phyloP scores from a whole-genome alignment of 2,329 filamentous ascomycete genomes.

The Colletotrichum phormii region DNA sequence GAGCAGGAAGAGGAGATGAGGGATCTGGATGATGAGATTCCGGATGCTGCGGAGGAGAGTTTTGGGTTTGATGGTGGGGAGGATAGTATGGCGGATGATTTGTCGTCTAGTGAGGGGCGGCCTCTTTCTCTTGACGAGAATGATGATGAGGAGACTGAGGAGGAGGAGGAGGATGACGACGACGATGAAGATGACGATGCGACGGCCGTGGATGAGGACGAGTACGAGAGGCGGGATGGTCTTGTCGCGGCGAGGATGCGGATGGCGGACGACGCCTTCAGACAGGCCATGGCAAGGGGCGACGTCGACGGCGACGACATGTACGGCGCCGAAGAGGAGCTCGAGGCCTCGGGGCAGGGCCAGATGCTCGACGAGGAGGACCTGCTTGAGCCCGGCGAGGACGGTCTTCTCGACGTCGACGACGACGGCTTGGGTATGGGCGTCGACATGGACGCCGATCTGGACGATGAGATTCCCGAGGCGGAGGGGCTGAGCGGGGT shows the following conservation, averaged over 20 bases:
- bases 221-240: slow-evolving; percentile 59
- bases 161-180: slow-evolving; percentile 55
- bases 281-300: slow-evolving; percentile 66
- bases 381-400: slow-evolving; percentile 46
- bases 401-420: slow-evolving; percentile 40
- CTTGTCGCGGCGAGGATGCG: slow-evolving; percentile 61
- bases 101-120: slow-evolving; percentile 36
- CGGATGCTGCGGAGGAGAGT: slow-evolving; percentile 68
- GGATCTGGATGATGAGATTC: slow-evolving; percentile 80
- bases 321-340: slow-evolving; percentile 65
- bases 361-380: slow-evolving; percentile 74
- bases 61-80: slow-evolving; percentile 54
- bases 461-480: slow-evolving; percentile 79
- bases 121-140: not conserved
- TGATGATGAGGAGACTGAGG: slow-evolving; percentile 47
- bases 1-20: slow-evolving; percentile 59
- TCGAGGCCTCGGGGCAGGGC: slow-evolving; percentile 66
- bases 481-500: slow-evolving; percentile 64
- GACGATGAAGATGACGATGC: slow-evolving; percentile 45
- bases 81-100: slow-evolving; percentile 48
- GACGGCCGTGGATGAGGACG: slow-evolving; percentile 43
- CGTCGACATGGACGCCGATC: slow-evolving; percentile 75
- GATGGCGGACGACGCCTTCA: slow-evolving; percentile 71
- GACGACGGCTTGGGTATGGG: slow-evolving; percentile 67
- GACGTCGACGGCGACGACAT: slow-evolving; percentile 60